phyloP scores from a whole-genome alignment of 2,329 filamentous ascomycete genomes.

The Aspergillus hortae region DNA sequence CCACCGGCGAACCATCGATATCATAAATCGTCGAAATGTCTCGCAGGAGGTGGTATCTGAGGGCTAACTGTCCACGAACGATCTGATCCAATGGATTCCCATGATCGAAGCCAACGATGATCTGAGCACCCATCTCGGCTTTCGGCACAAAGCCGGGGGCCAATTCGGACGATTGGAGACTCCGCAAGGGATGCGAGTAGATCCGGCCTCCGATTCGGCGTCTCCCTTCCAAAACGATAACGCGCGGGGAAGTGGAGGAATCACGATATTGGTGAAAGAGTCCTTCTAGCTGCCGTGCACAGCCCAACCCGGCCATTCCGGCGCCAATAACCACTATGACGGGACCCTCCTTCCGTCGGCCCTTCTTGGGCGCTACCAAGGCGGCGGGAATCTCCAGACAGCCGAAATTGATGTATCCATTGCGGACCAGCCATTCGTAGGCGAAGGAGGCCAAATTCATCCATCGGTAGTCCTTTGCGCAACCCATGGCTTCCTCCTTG shows the following conservation, averaged over 20 bases:
- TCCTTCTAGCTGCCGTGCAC: slow-evolving; percentile 86
- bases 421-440: slow-evolving; percentile 85
- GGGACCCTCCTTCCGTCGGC: slow-evolving; percentile 53
- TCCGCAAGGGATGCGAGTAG: slow-evolving; percentile 72
- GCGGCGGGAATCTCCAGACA: slow-evolving; percentile 69
- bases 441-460: slow-evolving; percentile 85
- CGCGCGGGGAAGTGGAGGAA: slow-evolving; percentile 62
- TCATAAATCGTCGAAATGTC: slow-evolving; percentile 88
- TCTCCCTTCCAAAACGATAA: slow-evolving; percentile 83
- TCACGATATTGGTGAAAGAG: slow-evolving; percentile 76
- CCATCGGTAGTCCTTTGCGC: slow-evolving; percentile 81
- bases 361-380: slow-evolving; percentile 36
- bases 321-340: slow-evolving; percentile 86
- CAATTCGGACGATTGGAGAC: slow-evolving; percentile 54
- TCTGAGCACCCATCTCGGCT: slow-evolving; percentile 96
- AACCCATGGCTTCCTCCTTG: slow-evolving; percentile 82
- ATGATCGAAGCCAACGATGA: slow-evolving; percentile 93
- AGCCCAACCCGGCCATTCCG: slow-evolving; percentile 89
- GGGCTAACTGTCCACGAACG: slow-evolving; percentile 81
- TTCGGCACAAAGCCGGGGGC: slow-evolving; percentile 63
- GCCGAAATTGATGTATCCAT: slow-evolving; percentile 95
- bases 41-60: slow-evolving; percentile 79
- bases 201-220: slow-evolving; percentile 85
- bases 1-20: slow-evolving; percentile 59
- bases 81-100: slow-evolving; percentile 92